phyloP scores from a whole-genome alignment of 129 eudicot species.

The Solidago caesia region DNA sequence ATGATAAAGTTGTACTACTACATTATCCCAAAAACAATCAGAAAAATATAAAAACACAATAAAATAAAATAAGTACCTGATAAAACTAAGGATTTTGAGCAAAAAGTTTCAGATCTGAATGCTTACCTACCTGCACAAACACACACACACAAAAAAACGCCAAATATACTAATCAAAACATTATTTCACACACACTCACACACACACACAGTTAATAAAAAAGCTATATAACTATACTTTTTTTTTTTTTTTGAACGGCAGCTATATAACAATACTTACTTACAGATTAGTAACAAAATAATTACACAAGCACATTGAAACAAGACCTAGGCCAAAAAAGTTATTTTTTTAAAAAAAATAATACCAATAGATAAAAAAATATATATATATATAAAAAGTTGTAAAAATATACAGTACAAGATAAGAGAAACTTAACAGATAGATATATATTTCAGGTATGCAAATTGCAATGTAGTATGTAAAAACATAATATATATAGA shows the following conservation, averaged over 20 bases:
- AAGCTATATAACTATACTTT: background rate
- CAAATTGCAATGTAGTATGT: background rate
- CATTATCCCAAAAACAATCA: background rate
- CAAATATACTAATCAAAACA: background rate
- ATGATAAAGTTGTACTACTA: background rate
- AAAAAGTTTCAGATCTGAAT: background rate
- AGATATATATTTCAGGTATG: background rate
- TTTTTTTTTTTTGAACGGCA: background rate
- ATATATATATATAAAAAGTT: background rate
- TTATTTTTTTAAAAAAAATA: too few species aligned
- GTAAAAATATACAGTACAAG: background rate
- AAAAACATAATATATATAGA: background rate
- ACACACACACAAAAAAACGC: background rate
- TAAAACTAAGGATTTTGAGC: background rate
- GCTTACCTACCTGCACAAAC: background rate
- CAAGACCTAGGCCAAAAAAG: background rate
- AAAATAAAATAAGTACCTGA: background rate
- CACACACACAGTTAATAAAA: background rate
- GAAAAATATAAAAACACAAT: background rate
- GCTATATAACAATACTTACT: background rate
- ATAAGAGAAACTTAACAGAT: background rate
- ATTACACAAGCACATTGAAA: background rate
- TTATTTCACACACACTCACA: background rate
- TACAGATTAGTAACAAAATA: background rate
- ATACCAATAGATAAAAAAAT: too few species aligned